Evolutionary conservation across 2,329 filamentous ascomycete species (phyloP).

Genomic region (Fusarium sp.): DNA sequence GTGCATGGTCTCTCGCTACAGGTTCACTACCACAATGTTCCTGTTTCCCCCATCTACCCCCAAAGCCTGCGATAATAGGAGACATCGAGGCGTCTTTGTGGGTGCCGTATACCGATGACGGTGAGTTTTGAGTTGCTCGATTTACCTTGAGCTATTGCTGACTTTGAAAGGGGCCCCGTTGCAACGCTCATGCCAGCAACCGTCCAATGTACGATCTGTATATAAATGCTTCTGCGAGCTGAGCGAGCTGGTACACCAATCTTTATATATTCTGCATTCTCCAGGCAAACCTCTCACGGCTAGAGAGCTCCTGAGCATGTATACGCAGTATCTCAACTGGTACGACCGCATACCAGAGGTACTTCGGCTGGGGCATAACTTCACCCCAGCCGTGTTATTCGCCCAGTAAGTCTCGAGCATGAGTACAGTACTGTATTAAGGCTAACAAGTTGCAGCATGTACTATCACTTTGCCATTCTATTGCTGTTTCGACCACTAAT

Average conservation of each 20-base stretch:
- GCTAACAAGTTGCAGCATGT: conserved; percentile 61
- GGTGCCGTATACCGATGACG: conserved; percentile 67
- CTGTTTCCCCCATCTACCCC: conserved; percentile 63
- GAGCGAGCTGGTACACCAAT: conserved; percentile 77
- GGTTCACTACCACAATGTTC: conserved; percentile 69
- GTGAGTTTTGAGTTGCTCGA: conserved; percentile 49
- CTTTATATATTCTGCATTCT: conserved; percentile 76
- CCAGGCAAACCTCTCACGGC: conserved; percentile 72
- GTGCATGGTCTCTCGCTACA: conserved; percentile 72
- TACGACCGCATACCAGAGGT: conserved; percentile 73
- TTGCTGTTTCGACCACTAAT: conserved; percentile 79
- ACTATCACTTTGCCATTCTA: conserved; percentile 74
- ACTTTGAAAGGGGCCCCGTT: conserved; percentile 58
- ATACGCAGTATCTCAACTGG: conserved; percentile 76
- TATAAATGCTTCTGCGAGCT: conserved; percentile 76
- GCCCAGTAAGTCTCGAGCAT: conserved; percentile 68
- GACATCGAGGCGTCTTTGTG: conserved; percentile 68
- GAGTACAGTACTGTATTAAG: not conserved
- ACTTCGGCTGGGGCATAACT: conserved; percentile 71
- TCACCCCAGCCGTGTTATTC: conserved; percentile 76
- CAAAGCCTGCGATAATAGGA: conserved; percentile 68
- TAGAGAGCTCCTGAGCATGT: conserved; percentile 68
- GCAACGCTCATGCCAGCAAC: conserved; percentile 66
- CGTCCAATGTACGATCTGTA: conserved; percentile 73
- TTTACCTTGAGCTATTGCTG: not conserved